Conservation (phyloP, 2,329 filamentous ascomycete genomes). For the Bipolaris cookei region DNA sequence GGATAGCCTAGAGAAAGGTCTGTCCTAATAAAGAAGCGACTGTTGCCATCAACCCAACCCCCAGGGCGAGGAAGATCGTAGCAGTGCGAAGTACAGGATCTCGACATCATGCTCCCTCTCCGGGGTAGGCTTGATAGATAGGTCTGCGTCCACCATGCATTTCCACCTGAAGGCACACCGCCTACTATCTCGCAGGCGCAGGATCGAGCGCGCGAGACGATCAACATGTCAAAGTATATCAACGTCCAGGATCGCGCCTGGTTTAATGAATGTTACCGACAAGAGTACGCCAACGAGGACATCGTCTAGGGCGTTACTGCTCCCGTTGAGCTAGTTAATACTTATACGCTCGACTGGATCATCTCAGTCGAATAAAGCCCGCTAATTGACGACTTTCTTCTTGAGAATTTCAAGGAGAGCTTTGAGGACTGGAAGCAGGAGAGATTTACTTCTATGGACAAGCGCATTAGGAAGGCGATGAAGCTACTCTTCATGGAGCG, state of each 20-base stretch:
- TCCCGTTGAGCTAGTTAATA: neutral
- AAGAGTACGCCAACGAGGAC: neutral
- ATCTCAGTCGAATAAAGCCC: neutral
- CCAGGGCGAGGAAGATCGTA: no score
- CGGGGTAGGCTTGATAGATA: no score
- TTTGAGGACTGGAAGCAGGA: neutral
- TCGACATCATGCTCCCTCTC: no score
- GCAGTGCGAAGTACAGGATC: no score
- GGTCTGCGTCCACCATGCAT: neutral
- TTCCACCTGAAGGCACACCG: neutral
- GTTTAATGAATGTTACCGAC: neutral
- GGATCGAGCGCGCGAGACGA: neutral
- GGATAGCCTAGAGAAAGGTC: no score
- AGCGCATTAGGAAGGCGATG: neutral
- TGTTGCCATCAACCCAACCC: no score
- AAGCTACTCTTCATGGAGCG: no score
- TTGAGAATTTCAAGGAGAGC: neutral
- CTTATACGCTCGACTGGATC: neutral
- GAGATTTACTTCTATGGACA: neutral
- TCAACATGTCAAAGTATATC: neutral
- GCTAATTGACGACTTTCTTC: neutral
- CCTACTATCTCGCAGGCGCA: neutral
- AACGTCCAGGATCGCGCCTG: no score
- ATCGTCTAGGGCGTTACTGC: neutral
- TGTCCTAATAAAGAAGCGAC: no score